Base-by-base conservation (phyloP, 345 rosid species). In the Syzygium aqueum region DNA sequence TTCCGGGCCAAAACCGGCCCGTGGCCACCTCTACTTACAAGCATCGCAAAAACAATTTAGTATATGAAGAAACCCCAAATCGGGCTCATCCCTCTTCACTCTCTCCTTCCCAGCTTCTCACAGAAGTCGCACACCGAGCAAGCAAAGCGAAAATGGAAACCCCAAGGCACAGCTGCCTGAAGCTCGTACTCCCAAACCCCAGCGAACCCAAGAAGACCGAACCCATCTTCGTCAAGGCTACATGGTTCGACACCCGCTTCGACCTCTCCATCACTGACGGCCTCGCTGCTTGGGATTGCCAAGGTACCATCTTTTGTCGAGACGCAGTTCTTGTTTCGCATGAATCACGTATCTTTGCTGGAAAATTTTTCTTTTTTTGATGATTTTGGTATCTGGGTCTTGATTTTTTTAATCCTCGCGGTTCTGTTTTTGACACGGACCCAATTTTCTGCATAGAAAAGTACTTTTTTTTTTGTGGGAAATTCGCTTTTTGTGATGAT, bases 221-320 rank as follows among this genome's bases (percentile, higher is more conserved):
- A 85, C 92, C 93, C 46, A 88, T 96, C 27, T 97, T 97, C 90
- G 90, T 95, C 19, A 94, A 94, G 87, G 99, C 95, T 88, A 92
- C 95, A 8, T 96, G 97, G 97, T 86, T 90, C 88, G 65, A 86
- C 15, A 89, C 94, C 87, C 94, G 51, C 87, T 96, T 97, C 90
- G 88, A 93, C 85, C 92, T 96, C 94, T 91, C 95, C 90, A 89
- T 97, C 94, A 92, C 98, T 43, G 95, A 95, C 90, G 98, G 98
- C 87, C 90, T 93, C 89, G 88, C 59, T 57, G 90, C 97, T 84
- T 96, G 99, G 98, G 37, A 93, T 91, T 97, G 98, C 92, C 84
- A 88, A 84, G 97, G 97, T 96, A 89, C 30, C 25, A 0, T 37
- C 27, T 37, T 73, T 1, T 49, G 19, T 73, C 22, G 19, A 73